Conservation (phyloP, 75 land plant genomes). For the Pinus taeda region DNA sequence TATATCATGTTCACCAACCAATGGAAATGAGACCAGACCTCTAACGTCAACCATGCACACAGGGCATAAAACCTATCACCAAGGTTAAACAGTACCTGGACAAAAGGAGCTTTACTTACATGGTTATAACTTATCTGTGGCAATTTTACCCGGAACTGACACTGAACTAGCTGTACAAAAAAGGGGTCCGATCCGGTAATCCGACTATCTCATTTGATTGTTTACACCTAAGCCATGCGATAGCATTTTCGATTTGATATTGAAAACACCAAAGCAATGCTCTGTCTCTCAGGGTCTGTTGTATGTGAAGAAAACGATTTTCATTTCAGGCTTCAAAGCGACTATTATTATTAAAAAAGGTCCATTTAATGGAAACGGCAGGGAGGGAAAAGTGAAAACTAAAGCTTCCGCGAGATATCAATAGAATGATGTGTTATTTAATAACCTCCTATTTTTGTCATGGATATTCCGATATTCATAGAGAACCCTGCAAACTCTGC, state of each 20-base stretch:
- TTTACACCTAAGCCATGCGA: neutral
- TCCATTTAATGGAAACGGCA: too few relatives aligned
- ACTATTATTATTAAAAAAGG: neutral
- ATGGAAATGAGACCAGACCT: neutral
- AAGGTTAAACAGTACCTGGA: neutral
- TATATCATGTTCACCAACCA: neutral
- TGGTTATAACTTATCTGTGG: neutral
- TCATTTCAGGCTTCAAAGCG: neutral
- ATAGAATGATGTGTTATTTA: too few relatives aligned
- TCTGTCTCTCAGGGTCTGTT: neutral
- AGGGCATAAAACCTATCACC: neutral
- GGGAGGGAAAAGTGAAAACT: too few relatives aligned
- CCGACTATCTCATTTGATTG: neutral
- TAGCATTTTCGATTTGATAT: neutral
- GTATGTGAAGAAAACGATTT: neutral
- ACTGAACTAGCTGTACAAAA: neutral
- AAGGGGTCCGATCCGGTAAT: neutral
- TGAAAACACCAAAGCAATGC: neutral
- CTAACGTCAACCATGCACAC: neutral
- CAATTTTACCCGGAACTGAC: neutral
- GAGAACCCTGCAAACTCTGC: too few relatives aligned
- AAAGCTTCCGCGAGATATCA: too few relatives aligned
- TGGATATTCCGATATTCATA: too few relatives aligned
- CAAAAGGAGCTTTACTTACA: neutral
- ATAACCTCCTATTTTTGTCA: too few relatives aligned